phyloP scores from a whole-genome alignment of 495 filamentous ascomycete species.

The Annulohypoxylon stygium region DNA sequence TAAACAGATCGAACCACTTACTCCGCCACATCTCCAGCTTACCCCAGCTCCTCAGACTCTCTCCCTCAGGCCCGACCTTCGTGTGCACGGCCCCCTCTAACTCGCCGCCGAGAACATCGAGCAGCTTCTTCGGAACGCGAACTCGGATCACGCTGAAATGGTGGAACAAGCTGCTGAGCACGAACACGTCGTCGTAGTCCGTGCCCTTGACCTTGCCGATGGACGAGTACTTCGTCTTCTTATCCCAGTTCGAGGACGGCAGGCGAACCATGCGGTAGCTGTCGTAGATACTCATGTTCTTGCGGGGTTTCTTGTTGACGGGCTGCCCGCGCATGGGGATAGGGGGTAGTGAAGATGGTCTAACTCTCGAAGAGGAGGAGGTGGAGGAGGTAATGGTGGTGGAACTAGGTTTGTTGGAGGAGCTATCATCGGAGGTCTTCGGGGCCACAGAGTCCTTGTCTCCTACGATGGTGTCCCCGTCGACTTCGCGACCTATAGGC shows the following conservation, averaged over 20 bases:
- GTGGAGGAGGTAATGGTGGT: background rate
- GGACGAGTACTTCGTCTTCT: constrained; percentile 75
- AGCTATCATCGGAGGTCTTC: background rate
- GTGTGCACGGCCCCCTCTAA: constrained; percentile 30
- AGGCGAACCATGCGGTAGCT: constrained; percentile 71
- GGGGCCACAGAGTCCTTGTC: constrained; percentile 55
- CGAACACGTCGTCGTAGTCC: constrained; percentile 76
- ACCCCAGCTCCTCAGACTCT: constrained; percentile 60
- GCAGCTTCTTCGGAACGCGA: constrained; percentile 74
- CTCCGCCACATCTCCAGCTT: constrained; percentile 74
- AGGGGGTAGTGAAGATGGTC: background rate
- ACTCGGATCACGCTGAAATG: constrained; percentile 82
- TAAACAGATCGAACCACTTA: constrained; percentile 83
- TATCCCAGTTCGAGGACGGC: constrained; percentile 79
- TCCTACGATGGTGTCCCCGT: constrained; percentile 57
- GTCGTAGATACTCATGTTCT: constrained; percentile 65
- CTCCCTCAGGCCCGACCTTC: background rate
- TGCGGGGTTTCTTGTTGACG: constrained; percentile 59
- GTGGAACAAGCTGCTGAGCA: constrained; percentile 85
- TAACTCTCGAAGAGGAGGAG: background rate
- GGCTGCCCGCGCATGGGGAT: constrained; percentile 62
- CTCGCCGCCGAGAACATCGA: constrained; percentile 64
- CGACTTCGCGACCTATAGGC: constrained; percentile 69
- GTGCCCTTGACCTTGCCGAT: constrained; percentile 71
- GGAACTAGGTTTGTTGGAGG: background rate